These are phyloP conservation scores for Avena insularis DNA, from an alignment of 176 grass and related monocot genomes.

Conservation along the genomic window DNA sequence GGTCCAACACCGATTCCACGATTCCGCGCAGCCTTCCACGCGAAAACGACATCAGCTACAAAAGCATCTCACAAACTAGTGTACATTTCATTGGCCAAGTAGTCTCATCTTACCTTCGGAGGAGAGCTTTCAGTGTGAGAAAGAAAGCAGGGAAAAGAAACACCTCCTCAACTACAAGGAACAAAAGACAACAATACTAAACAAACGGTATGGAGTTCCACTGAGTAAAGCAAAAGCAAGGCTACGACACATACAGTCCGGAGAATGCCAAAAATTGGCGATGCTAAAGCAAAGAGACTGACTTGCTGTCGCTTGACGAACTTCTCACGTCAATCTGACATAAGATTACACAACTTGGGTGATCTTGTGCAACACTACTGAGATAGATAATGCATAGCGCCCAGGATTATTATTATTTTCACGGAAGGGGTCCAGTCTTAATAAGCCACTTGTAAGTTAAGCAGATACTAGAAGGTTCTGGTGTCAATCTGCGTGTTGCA, in stretches of 20 bases:
- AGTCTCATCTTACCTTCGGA: constrained; percentile 15
- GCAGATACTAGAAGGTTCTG: not conserved
- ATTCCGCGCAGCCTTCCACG: too few relatives aligned
- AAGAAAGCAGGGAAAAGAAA: constrained; percentile 16
- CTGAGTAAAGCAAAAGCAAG: constrained; percentile 49
- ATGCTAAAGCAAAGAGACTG: constrained; percentile 25
- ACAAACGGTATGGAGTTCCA: constrained; percentile 30
- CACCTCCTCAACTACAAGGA: constrained; percentile 2
- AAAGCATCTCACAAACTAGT: constrained; percentile 28
- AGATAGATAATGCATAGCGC: constrained; percentile 16
- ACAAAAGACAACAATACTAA: constrained; percentile 38
- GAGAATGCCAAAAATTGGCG: not conserved
- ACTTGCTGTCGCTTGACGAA: constrained; percentile 38
- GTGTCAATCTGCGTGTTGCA: not conserved
- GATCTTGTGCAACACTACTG: not conserved
- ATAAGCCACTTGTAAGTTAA: not conserved
- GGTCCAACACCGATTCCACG: too few relatives aligned
- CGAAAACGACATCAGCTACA: constrained; percentile 17
- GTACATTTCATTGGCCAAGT: not conserved
- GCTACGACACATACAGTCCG: constrained; percentile 29
- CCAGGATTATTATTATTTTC: not conserved
- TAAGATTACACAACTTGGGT: constrained; percentile 16
- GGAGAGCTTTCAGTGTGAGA: constrained; percentile 45
- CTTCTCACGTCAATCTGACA: constrained; percentile 26
- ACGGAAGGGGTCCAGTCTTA: not conserved